Evolutionary conservation across 2,329 filamentous ascomycete genomes (phyloP).

Genomic region (Metarhizium rileyi): DNA sequence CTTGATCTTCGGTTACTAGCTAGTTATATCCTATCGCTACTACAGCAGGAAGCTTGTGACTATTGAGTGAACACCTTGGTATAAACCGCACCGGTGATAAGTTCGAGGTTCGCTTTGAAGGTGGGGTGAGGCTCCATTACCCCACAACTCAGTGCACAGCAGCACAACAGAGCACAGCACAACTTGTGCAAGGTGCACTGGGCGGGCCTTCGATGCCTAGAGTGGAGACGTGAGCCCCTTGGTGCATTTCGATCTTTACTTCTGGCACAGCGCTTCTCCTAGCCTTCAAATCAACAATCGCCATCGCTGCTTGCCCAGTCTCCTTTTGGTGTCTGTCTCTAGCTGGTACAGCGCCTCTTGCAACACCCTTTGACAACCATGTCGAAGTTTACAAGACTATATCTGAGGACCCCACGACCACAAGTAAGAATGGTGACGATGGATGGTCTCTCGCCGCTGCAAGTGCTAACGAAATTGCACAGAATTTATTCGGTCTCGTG

Average conservation of each 20-base stretch:
- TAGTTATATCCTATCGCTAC: too few species aligned
- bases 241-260: neutral
- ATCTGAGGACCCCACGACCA: slow-evolving; percentile 28
- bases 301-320: neutral
- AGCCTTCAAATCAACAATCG: neutral
- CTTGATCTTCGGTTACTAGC: too few species aligned
- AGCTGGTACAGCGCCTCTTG: neutral
- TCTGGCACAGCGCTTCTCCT: neutral
- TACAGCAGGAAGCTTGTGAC: too few species aligned
- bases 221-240: neutral
- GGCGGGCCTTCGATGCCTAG: neutral
- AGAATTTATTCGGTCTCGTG: slow-evolving; percentile 82
- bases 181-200: too few species aligned
- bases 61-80: too few species aligned
- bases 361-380: slow-evolving; percentile 13
- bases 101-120: too few species aligned
- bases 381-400: slow-evolving; percentile 27
- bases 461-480: slow-evolving; percentile 13
- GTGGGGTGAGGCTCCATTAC: too few species aligned
- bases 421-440: slow-evolving; percentile 22
- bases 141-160: too few species aligned
- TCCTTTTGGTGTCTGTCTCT: neutral
- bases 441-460: neutral
- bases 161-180: too few species aligned
- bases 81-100: too few species aligned